Conservation (phyloP, 2,329 filamentous ascomycete genomes). For the Exophiala lecanii-corni region DNA sequence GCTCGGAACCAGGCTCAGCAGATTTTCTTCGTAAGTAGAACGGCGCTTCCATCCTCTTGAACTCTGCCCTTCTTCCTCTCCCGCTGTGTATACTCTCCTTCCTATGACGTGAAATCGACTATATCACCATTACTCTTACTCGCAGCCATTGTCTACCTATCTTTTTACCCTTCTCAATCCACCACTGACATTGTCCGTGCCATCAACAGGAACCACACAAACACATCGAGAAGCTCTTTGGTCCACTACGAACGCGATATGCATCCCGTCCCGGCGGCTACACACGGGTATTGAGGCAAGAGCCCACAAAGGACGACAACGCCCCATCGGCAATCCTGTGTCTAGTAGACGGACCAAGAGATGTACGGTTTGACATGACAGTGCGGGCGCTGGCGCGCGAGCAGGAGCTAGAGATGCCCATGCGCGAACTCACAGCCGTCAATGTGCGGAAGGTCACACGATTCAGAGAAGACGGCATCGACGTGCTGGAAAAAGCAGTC, state of each 20-base stretch:
- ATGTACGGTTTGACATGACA: constrained; percentile 92
- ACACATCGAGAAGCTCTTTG: constrained; percentile 77
- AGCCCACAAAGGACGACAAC: constrained; percentile 83
- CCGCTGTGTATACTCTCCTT: no score
- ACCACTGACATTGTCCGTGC: no score
- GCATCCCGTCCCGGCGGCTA: constrained; percentile 77
- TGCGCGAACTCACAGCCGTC: constrained; percentile 67
- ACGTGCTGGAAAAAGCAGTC: constrained; percentile 48
- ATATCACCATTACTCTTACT: no score
- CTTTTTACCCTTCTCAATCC: no score
- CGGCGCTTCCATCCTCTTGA: no score
- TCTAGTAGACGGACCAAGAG: constrained; percentile 87
- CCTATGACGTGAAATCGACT: no score
- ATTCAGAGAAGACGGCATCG: constrained; percentile 63
- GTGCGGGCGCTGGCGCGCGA: constrained; percentile 72
- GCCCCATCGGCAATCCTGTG: constrained; percentile 87
- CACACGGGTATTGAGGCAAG: constrained; percentile 87
- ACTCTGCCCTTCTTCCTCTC: no score
- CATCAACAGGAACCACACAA: constrained; percentile 40
- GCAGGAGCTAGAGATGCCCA: constrained; percentile 47
- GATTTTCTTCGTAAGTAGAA: constrained; percentile 83
- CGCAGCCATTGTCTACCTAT: no score
- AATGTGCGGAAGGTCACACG: constrained; percentile 82
- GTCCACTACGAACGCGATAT: constrained; percentile 75
- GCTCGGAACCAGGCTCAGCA: constrained; percentile 68